Conservation (phyloP, 768 basidiomycete species). For the Termitomyces sp. region DNA sequence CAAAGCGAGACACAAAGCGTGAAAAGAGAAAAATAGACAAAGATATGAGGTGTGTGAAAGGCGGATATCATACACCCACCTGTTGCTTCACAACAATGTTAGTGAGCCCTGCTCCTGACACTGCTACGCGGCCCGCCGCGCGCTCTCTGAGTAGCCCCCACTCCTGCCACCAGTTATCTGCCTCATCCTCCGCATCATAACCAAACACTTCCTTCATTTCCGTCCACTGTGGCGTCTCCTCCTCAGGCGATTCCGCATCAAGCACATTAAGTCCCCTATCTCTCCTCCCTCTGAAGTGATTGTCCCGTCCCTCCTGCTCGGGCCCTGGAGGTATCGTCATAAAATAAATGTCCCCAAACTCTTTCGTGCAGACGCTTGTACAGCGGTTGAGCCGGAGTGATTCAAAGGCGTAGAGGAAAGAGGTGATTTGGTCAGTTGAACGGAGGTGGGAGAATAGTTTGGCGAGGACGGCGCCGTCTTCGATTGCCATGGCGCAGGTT, state of each 20-base stretch:
- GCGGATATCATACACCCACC: conserved; percentile 6
- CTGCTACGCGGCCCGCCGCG: conserved; percentile 23
- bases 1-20: neutral
- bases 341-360: conserved; percentile 40
- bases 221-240: conserved; percentile 35
- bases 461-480: conserved; percentile 60
- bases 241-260: conserved; percentile 37
- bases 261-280: conserved; percentile 23
- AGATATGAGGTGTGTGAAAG: neutral
- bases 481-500: conserved; percentile 46
- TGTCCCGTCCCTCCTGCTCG: conserved; percentile 39
- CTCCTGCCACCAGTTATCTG: conserved; percentile 58
- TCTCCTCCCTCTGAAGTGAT: conserved; percentile 27
- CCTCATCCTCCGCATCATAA: conserved; percentile 56
- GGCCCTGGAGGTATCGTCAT: conserved; percentile 42
- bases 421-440: conserved; percentile 43
- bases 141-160: conserved; percentile 46
- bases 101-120: neutral
- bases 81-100: conserved; percentile 5
- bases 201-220: conserved; percentile 45
- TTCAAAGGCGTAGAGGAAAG: conserved; percentile 51
- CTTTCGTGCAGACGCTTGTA: conserved; percentile 35
- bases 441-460: conserved; percentile 56
- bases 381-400: conserved; percentile 51
- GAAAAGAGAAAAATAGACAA: neutral